Conservation (phyloP, 1,139 yeast genomes). For the Neolecta irregularis region DNA sequence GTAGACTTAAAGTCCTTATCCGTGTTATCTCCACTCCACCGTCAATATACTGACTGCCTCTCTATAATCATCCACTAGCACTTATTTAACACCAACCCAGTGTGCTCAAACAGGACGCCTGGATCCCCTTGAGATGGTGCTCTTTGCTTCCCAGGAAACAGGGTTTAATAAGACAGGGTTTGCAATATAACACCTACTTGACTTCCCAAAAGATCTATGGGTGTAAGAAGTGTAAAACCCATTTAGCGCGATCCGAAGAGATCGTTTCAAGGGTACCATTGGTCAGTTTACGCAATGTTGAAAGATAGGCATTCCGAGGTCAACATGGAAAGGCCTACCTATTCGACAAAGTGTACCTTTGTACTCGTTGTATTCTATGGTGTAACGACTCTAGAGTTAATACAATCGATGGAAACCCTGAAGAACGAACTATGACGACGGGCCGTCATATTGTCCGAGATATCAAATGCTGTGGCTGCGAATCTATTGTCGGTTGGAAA, state of each 20-base stretch:
- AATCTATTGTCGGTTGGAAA: slow-evolving; percentile 55
- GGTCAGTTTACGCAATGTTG: background rate
- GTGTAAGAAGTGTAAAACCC: slow-evolving; percentile 28
- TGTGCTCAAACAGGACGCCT: background rate
- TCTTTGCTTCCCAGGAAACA: slow-evolving; percentile 1
- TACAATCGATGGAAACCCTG: slow-evolving; percentile 22
- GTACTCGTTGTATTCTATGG: no score
- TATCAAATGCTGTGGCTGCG: slow-evolving; percentile 54
- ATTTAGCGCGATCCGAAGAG: slow-evolving; percentile 25
- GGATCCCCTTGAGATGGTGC: slow-evolving; percentile 1
- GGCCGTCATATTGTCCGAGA: slow-evolving; percentile 54
- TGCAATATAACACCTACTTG: slow-evolving; percentile 24
- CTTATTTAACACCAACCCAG: background rate
- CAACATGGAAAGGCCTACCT: slow-evolving; percentile 29
- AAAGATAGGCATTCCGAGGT: slow-evolving; percentile 26
- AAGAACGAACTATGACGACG: slow-evolving; percentile 43
- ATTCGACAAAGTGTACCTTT: slow-evolving; percentile 25
- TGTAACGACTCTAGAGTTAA: slow-evolving; percentile 22
- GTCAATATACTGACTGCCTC: background rate
- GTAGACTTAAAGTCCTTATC: no score
- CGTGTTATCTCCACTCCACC: slow-evolving; percentile 1
- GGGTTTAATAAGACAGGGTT: slow-evolving; percentile 22
- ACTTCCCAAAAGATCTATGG: slow-evolving; percentile 22
- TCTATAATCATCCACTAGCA: background rate
- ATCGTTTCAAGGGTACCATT: slow-evolving; percentile 25